A percentile compares a stretch with the other conserved stretches of the same genome.
These are phyloP conservation scores for Usnea hakonensis DNA, from an alignment of 495 filamentous ascomycete genomes.

Conservation along the genomic window DNA sequence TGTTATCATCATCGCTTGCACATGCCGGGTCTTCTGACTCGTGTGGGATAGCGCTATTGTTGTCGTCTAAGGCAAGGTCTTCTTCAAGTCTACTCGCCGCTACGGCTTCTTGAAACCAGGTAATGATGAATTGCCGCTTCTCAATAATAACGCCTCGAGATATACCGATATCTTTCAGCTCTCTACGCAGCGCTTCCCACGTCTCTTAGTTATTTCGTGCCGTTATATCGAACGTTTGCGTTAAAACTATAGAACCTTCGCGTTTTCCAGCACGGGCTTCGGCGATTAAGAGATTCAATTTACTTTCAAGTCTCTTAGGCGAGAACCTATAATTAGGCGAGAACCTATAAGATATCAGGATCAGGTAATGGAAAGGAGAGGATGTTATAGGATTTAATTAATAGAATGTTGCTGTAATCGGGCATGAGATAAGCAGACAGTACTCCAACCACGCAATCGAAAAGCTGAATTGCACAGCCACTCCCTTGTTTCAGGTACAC, in stretches of 20 bases:
- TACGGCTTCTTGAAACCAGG: slow-evolving; percentile 20
- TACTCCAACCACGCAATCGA: no score
- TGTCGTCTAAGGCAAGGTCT: neutral
- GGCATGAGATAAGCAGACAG: no score
- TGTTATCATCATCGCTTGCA: neutral
- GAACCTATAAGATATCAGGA: no score
- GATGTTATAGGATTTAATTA: no score
- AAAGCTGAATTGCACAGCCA: no score
- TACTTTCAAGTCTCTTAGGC: slow-evolving; percentile 17
- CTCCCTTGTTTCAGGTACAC: no score
- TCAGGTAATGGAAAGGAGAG: no score
- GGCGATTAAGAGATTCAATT: slow-evolving; percentile 14
- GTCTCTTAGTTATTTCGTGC: slow-evolving; percentile 10
- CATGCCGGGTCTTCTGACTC: neutral
- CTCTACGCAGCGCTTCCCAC: slow-evolving; percentile 17
- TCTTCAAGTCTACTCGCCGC: slow-evolving; percentile 14
- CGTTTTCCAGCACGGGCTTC: slow-evolving; percentile 21
- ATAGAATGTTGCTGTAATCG: no score
- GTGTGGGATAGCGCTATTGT: neutral
- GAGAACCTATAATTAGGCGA: no score
- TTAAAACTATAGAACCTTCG: slow-evolving; percentile 15
- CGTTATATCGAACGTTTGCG: neutral
- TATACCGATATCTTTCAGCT: slow-evolving; percentile 21
- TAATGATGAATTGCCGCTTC: slow-evolving; percentile 16
- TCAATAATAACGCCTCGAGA: slow-evolving; percentile 12